Conservation (phyloP, 148 eudicot genomes). For the Camellia lanceoleosa region DNA sequence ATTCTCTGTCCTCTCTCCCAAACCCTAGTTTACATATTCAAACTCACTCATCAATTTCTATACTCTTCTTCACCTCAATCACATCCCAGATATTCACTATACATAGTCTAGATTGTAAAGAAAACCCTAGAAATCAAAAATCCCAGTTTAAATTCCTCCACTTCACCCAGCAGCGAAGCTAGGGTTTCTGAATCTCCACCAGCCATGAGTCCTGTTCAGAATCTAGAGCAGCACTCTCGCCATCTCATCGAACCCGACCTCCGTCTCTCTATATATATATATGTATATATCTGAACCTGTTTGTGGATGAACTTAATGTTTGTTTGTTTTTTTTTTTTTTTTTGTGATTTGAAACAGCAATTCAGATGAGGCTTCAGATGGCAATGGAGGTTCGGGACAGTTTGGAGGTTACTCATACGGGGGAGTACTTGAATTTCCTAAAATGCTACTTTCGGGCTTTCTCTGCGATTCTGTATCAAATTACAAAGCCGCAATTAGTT, state of each 20-base stretch:
- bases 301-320: neutral
- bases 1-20: neutral
- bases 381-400: slow-evolving; percentile 98
- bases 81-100: neutral
- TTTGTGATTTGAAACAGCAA: slow-evolving; percentile 42
- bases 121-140: slow-evolving; percentile 14
- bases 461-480: slow-evolving; percentile 61
- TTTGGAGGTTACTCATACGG: slow-evolving; percentile 89
- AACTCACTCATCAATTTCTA: neutral
- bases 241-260: slow-evolving; percentile 67
- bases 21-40: no score
- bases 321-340: neutral
- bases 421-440: slow-evolving; percentile 94
- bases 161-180: neutral
- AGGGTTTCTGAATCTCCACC: slow-evolving; percentile 24
- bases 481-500: slow-evolving; percentile 80
- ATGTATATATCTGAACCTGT: neutral
- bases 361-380: slow-evolving; percentile 78
- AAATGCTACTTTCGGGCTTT: slow-evolving; percentile 86
- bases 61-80: neutral
- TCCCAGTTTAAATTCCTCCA: neutral
- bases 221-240: slow-evolving; percentile 91
- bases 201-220: slow-evolving; percentile 87
- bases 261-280: slow-evolving; percentile 27
- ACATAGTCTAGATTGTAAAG: neutral